Evolutionary conservation across 805 yeast species (phyloP), one percentile per base, ranked within the genome.

Genomic region (Suhomyces sp.): DNA sequence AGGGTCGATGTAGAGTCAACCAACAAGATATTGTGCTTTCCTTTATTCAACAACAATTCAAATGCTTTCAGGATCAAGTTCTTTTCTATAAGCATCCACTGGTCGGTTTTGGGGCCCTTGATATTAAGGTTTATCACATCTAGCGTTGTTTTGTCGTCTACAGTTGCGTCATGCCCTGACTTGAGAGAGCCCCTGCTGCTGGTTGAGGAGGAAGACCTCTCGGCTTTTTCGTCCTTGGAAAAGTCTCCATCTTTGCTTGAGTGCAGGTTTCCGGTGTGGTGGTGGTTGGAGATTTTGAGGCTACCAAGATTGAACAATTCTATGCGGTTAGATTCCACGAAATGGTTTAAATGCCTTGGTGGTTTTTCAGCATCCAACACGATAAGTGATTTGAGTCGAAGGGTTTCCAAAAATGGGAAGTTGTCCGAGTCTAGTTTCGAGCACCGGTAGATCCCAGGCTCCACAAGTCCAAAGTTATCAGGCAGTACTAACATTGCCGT

Each of bases 381-480:
- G 1, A 94, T 70, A 19, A 93, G 79, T 4, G 91, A 81, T 57
- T 80, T 81, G 49, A 93, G 74, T 26, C 79, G 75, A 27, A 93
- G 74, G 0, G 97, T 88, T 52, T 83, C 87, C 24, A 93, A 65
- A 63, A 92, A 93, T 26, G 94, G 87, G 53, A 86, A 77, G 66
- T 88, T 86, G 53, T 88, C 83, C 1, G 89, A 82, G 54, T 88
- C 93, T 9, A 93, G 70, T 60, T 85, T 84, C 4, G 94, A 80
- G 62, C 97, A 89, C 50, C 97, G 78, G 70, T 88, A 72, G 1
- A 93, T 73, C 0, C 96, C 96, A 24, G 86, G 85, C 69, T 94
- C 97, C 4, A 92, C 97, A 29, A 90, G 77, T 0, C 97, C 96
- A 72, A 88, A 94, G 65, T 88, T 89, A 47, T 90, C 93, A 0